phyloP scores from a whole-genome alignment of 495 filamentous ascomycete genomes.

The Hamigera avellanea region DNA sequence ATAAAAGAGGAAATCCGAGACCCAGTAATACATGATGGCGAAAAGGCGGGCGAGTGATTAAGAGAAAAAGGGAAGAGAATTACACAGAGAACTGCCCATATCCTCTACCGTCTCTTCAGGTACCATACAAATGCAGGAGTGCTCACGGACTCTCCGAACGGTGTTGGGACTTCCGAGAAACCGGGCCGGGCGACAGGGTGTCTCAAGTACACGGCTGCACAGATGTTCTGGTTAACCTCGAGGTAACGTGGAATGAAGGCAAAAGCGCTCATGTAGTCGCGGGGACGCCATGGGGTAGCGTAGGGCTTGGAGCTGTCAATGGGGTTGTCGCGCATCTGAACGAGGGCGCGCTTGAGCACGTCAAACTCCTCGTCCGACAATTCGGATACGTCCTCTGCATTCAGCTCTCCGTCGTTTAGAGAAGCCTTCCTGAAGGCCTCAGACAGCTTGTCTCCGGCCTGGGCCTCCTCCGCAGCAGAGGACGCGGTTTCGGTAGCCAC shows the following conservation, averaged over 20 bases:
- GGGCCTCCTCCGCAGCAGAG: constrained; percentile 8
- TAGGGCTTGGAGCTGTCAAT: constrained; percentile 73
- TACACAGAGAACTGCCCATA: not conserved
- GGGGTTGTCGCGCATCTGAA: constrained; percentile 56
- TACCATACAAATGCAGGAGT: constrained; percentile 92
- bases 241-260: constrained; percentile 92
- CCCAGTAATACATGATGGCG: constrained; percentile 28
- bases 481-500: constrained; percentile 1
- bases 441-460: constrained; percentile 21
- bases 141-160: constrained; percentile 50
- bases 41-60: constrained; percentile 12
- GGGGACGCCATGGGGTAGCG: constrained; percentile 80
- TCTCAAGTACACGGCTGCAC: constrained; percentile 86
- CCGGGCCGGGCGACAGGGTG: constrained; percentile 91
- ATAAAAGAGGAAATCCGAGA: constrained; percentile 13
- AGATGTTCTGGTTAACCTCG: constrained; percentile 94
- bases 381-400: constrained; percentile 15
- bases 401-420: constrained; percentile 25
- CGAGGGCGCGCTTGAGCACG: constrained; percentile 36
- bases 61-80: constrained; percentile 8
- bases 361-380: constrained; percentile 30
- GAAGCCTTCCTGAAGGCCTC: constrained; percentile 32
- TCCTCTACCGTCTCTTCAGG: constrained; percentile 63
- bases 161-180: constrained; percentile 79
- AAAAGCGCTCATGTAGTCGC: constrained; percentile 79